Conservation (phyloP, 2,329 filamentous ascomycete genomes). For the Cadophora sp. region DNA sequence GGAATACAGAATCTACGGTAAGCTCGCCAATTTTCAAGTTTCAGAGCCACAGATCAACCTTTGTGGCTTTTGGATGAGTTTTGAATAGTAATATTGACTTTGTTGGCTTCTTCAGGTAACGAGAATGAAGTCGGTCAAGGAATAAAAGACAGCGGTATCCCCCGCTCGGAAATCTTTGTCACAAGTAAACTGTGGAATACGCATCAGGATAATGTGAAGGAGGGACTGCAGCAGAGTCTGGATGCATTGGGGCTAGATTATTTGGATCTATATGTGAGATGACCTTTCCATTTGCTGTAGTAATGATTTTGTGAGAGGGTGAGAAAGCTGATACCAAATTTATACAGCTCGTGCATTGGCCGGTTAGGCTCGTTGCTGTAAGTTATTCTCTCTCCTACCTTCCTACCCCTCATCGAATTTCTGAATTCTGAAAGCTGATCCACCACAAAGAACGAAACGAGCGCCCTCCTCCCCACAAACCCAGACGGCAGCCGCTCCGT, state of each 20-base stretch:
- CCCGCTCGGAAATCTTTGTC: conserved; percentile 46
- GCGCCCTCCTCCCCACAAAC: neutral
- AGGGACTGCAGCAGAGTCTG: conserved; percentile 71
- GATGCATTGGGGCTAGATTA: conserved; percentile 55
- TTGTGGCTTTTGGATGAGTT: no score
- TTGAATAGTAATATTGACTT: neutral
- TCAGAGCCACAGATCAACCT: no score
- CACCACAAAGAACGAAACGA: neutral
- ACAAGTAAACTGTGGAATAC: conserved; percentile 50
- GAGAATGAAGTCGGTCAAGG: conserved; percentile 51
- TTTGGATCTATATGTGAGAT: conserved; percentile 55
- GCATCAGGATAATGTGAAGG: conserved; percentile 47
- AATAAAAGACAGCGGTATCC: conserved; percentile 42
- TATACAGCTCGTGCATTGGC: neutral
- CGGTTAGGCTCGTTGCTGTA: neutral
- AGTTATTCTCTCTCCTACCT: neutral
- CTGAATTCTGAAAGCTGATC: neutral
- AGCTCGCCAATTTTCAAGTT: no score
- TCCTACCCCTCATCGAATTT: no score
- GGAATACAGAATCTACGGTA: neutral
- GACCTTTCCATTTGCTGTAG: neutral
- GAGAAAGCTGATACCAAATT: neutral
- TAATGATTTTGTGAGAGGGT: neutral
- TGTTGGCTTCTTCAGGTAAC: conserved; percentile 47
- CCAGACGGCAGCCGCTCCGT: neutral